Evolutionary conservation across 2,329 filamentous ascomycete genomes (phyloP).

Genomic region (Fonsecaea multimorphosa): DNA sequence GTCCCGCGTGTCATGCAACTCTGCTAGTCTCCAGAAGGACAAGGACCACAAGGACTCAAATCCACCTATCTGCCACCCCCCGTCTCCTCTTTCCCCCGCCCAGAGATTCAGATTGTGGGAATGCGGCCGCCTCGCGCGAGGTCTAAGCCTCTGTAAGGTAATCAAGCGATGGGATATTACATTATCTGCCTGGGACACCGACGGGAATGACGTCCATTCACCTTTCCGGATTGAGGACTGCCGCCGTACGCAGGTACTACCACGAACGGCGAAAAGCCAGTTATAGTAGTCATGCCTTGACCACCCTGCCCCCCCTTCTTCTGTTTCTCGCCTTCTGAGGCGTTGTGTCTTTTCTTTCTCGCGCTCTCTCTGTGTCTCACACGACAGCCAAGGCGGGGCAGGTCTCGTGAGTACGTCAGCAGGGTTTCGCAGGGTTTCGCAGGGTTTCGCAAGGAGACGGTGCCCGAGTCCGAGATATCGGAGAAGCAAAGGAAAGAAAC

Average conservation of each 20-base stretch:
- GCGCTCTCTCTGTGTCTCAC: neutral
- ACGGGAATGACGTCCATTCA: neutral
- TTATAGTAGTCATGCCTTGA: neutral
- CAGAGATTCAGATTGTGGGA: slow-evolving; percentile 5
- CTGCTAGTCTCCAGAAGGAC: slow-evolving; percentile 15
- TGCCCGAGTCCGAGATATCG: neutral
- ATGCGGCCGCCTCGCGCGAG: slow-evolving; percentile 1
- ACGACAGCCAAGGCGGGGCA: neutral
- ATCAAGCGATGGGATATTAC: slow-evolving; percentile 6
- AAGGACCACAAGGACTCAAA: neutral
- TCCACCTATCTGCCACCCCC: neutral
- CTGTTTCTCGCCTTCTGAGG: neutral
- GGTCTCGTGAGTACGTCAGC: neutral
- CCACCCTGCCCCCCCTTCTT: neutral
- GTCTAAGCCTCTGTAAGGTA: slow-evolving; percentile 10
- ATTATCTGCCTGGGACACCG: slow-evolving; percentile 5
- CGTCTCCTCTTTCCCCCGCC: slow-evolving; percentile 1
- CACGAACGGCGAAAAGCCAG: neutral
- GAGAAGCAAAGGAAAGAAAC: neutral
- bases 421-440: neutral
- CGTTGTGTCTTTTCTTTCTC: too few relatives aligned
- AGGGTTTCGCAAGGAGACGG: neutral
- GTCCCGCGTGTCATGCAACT: slow-evolving; percentile 15
- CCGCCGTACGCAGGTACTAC: neutral
- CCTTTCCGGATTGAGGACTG: neutral